These are phyloP conservation scores for Anisodus tanguticus DNA, from an alignment of 257 asterid species.

Conservation along the genomic window DNA sequence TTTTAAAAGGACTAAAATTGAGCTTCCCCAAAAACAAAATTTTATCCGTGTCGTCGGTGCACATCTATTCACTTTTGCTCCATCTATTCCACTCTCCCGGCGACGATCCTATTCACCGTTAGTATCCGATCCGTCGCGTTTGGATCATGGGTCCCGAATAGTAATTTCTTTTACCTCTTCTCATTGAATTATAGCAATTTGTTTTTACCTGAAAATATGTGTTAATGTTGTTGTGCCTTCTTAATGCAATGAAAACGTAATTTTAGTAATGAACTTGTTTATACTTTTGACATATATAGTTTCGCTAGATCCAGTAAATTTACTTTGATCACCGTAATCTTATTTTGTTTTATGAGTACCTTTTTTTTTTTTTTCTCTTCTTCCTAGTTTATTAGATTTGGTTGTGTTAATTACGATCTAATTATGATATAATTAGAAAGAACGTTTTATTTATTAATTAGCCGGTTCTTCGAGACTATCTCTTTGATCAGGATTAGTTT, in stretches of 20 bases:
- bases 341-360: background rate
- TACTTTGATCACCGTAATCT: background rate
- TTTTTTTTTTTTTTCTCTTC: background rate
- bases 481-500: background rate
- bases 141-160: background rate
- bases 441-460: too few relatives aligned
- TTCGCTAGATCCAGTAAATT: background rate
- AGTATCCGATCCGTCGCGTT: too few relatives aligned
- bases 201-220: background rate
- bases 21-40: too few relatives aligned
- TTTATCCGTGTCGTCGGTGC: too few relatives aligned
- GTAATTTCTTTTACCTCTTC: background rate
- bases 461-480: background rate
- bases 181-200: background rate
- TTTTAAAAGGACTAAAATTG: too few relatives aligned
- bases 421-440: too few relatives aligned
- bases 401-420: background rate
- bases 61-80: background rate
- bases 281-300: background rate
- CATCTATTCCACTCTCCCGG: background rate
- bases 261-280: background rate
- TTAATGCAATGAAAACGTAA: background rate
- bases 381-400: background rate
- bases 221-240: background rate
- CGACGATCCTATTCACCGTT: too few relatives aligned